Conservation (phyloP, 805 yeast genomes). For the Candida ponderosae region DNA sequence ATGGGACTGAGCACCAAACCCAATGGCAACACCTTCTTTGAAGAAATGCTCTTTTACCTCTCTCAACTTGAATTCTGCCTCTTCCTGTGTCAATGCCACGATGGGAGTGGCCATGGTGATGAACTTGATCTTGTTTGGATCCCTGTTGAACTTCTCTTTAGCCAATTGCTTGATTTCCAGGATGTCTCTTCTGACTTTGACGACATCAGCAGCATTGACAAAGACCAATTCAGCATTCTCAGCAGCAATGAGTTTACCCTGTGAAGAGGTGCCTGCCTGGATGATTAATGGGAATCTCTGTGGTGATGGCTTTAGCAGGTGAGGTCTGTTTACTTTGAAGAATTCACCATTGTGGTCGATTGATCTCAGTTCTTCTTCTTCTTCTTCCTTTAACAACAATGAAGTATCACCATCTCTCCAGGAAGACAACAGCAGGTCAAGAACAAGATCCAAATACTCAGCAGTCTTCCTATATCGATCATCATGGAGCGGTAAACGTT, state of each 20-base stretch:
- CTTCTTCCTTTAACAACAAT: conserved; percentile 17
- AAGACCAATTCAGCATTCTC: conserved; percentile 35
- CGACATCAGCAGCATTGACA: conserved; percentile 27
- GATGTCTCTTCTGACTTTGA: conserved; percentile 22
- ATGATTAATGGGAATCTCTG: conserved; percentile 35
- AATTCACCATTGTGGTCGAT: conserved; percentile 30
- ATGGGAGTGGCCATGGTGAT: conserved; percentile 30
- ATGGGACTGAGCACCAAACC: conserved; percentile 39
- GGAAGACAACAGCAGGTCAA: conserved; percentile 29
- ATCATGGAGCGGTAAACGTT: conserved; percentile 28
- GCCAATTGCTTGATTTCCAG: conserved; percentile 26
- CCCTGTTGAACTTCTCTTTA: conserved; percentile 26
- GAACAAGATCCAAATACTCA: conserved; percentile 31
- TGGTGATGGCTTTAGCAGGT: conserved; percentile 31
- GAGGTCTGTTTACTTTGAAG: conserved; percentile 32
- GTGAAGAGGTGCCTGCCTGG: conserved; percentile 35
- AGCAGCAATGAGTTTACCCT: conserved; percentile 34
- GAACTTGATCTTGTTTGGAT: conserved; percentile 30
- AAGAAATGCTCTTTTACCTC: conserved; percentile 25
- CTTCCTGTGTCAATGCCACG: conserved; percentile 32
- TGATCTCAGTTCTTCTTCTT: conserved; percentile 23
- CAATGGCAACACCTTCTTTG: conserved; percentile 34
- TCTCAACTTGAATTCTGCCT: conserved; percentile 26
- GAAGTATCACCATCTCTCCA: conserved; percentile 32
- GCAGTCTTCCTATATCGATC: conserved; percentile 33